Conservation (phyloP, 202 grass and related monocot species). For the Carex sylvatica region DNA sequence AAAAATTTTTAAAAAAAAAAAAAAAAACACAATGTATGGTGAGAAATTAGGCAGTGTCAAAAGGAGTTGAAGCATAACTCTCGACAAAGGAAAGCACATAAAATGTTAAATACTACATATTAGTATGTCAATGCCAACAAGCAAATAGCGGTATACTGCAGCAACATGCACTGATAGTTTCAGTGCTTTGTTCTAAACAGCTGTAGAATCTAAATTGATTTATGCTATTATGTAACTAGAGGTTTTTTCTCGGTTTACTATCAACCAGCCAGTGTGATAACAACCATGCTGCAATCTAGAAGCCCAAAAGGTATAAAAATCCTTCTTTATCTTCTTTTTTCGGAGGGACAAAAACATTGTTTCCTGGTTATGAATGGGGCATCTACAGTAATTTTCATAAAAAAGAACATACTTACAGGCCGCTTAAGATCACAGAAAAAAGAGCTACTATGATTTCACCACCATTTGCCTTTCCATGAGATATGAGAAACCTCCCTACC, state of each 20-base stretch:
- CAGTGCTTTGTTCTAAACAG: background rate
- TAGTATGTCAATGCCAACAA: background rate
- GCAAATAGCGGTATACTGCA: background rate
- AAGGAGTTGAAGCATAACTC: background rate
- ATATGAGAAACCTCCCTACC: constrained; percentile 83
- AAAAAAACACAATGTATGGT: background rate
- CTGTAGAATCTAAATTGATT: background rate
- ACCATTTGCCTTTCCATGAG: constrained; percentile 72
- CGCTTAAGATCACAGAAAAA: constrained; percentile 91
- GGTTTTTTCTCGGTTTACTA: background rate
- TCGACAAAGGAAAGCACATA: background rate
- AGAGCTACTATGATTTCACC: constrained; percentile 91
- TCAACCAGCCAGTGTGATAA: background rate
- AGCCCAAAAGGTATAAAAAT: background rate
- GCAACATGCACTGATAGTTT: background rate
- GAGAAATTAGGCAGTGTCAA: background rate
- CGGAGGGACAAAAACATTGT: background rate
- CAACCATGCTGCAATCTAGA: background rate
- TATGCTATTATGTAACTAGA: background rate
- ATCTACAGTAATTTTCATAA: background rate
- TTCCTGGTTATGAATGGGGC: background rate
- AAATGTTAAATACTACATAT: background rate
- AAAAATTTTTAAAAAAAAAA: constrained; percentile 15
- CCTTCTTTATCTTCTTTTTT: background rate
- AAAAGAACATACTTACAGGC: constrained; percentile 65